Conservation (phyloP, 352 stramenopile species). For the Globisporangium abappressorium region DNA sequence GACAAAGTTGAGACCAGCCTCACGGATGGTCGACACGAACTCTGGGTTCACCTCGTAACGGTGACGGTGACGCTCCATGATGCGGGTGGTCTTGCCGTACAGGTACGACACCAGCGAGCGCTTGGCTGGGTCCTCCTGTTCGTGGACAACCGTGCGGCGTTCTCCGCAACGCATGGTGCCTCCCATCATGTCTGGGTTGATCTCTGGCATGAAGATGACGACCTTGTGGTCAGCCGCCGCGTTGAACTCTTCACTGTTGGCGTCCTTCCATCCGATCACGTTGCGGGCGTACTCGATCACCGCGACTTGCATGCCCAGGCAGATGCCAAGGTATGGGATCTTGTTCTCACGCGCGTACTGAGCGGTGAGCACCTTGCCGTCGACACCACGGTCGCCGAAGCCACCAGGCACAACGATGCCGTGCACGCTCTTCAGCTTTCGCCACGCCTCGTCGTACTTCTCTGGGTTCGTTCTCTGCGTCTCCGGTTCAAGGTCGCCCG, state of each 20-base stretch:
- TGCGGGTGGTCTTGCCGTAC: constrained; percentile 84
- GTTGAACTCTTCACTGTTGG: constrained; percentile 96
- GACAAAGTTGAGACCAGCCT: constrained; percentile 95
- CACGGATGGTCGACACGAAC: constrained; percentile 87
- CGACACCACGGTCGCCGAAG: constrained; percentile 97
- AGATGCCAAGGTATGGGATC: constrained; percentile 98
- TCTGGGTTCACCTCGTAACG: constrained; percentile 99
- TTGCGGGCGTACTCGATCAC: constrained; percentile 98
- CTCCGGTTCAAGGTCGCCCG: constrained; percentile 90
- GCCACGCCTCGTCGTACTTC: constrained; percentile 88
- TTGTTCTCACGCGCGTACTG: constrained; percentile 95
- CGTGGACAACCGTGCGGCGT: constrained; percentile 92
- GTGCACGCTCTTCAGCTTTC: constrained; percentile 89
- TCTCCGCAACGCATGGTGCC: constrained; percentile 99
- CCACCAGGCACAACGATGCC: constrained; percentile 98
- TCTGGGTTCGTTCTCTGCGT: constrained; percentile 69
- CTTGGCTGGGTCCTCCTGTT: constrained; percentile 76
- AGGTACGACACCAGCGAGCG: constrained; percentile 89
- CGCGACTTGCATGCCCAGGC: constrained; percentile 93
- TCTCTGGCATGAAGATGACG: constrained; percentile 99
- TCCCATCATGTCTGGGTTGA: constrained; percentile 97
- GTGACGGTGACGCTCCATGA: constrained; percentile 98
- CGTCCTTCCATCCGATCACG: constrained; percentile 89
- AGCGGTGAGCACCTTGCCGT: constrained; percentile 96
- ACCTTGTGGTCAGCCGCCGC: constrained; percentile 87